These are phyloP conservation scores for Monilinia fructigena DNA, from an alignment of 2,329 filamentous ascomycete genomes.

Conservation along the genomic window DNA sequence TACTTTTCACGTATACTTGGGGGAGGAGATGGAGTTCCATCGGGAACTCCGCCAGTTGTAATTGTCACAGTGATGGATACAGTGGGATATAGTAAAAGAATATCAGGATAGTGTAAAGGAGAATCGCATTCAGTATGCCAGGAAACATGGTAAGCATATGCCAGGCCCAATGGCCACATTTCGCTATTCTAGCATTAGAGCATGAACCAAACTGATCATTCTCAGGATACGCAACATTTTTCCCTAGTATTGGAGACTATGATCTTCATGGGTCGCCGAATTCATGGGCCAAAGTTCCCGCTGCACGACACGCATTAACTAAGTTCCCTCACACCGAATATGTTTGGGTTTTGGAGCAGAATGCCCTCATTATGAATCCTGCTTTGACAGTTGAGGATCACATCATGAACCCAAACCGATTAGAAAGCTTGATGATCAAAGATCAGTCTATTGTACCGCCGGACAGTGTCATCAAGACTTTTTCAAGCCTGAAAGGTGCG, in stretches of 20 bases:
- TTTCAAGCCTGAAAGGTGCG: slow-evolving; percentile 72
- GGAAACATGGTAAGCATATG: slow-evolving; percentile 69
- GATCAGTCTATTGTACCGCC: slow-evolving; percentile 87
- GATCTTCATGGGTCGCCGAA: slow-evolving; percentile 58
- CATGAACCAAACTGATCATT: slow-evolving; percentile 11
- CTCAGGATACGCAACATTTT: slow-evolving; percentile 81
- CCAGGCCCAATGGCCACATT: slow-evolving; percentile 2
- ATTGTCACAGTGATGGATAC: slow-evolving; percentile 80
- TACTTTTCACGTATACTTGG: slow-evolving; percentile 52
- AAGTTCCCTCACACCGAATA: slow-evolving; percentile 73
- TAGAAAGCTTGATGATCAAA: slow-evolving; percentile 80
- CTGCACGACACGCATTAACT: slow-evolving; percentile 84
- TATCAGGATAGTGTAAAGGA: slow-evolving; percentile 74
- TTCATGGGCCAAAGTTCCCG: slow-evolving; percentile 78
- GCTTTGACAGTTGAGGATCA: slow-evolving; percentile 65
- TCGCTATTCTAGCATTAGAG: slow-evolving; percentile 10
- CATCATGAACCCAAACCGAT: slow-evolving; percentile 62
- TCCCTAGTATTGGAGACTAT: slow-evolving; percentile 76
- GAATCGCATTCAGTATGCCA: slow-evolving; percentile 83
- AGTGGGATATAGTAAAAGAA: slow-evolving; percentile 59
- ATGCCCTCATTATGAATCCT: slow-evolving; percentile 87
- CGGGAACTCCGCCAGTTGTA: slow-evolving; percentile 64
- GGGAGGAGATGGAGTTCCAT: slow-evolving; percentile 42
- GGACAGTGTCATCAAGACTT: slow-evolving; percentile 95
- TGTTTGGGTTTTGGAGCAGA: slow-evolving; percentile 84